Conservation (phyloP, 192 early-diverging fungal species). For the Obelidium mucronatum region DNA sequence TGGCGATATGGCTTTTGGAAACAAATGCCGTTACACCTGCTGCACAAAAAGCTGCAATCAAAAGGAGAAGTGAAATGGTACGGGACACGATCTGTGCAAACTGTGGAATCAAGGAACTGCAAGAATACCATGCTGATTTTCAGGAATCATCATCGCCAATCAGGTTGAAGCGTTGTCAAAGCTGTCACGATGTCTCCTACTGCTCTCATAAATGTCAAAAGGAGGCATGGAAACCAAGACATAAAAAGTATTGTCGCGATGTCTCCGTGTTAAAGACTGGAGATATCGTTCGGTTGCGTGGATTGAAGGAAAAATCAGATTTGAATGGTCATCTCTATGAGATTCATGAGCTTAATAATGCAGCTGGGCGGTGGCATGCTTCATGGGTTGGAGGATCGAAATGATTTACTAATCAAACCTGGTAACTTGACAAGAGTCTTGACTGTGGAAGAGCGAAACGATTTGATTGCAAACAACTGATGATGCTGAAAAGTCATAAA, state of each 20-base stretch:
- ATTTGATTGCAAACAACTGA: no score
- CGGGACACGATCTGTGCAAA: no score
- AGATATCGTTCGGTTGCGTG: not conserved
- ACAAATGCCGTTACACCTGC: no score
- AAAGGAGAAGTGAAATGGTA: no score
- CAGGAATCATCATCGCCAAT: no score
- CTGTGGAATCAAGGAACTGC: no score
- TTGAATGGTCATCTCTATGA: not conserved
- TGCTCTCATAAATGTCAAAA: not conserved
- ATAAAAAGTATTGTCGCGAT: not conserved
- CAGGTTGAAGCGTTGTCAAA: not conserved
- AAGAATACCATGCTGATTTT: no score
- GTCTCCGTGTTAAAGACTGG: not conserved
- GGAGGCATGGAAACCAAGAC: not conserved
- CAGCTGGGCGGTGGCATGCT: not conserved
- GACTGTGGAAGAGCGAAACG: not conserved
- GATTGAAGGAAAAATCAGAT: not conserved
- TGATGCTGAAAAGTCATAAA: no score
- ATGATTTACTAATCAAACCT: not conserved
- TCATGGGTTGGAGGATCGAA: not conserved
- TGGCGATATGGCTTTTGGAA: no score
- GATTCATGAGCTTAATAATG: not conserved
- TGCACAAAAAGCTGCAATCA: no score
- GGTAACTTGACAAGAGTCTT: not conserved
- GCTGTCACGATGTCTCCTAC: not conserved